Evolutionary conservation across 1,284 basidiomycete species (phyloP), one percentile per base, ranked within the genome.

Genomic region (Boletus smithii): DNA sequence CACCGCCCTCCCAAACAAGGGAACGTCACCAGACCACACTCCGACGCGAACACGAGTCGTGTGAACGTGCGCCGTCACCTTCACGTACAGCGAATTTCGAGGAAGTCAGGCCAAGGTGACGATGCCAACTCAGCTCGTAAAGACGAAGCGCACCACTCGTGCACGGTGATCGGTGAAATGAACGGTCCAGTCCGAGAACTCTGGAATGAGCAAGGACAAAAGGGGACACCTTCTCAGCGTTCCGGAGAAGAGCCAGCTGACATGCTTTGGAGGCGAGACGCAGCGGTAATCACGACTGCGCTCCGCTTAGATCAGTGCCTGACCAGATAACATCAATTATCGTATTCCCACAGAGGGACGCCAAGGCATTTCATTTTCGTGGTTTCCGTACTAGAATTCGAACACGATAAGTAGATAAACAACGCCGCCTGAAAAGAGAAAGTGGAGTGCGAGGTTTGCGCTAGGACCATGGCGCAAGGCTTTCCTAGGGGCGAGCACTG

Each of bases 291-390:
- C 59, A 60, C 48, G 35, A 53, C 46, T 43, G 42, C 40, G 46
- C 49, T 51, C 63, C 51, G 54, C 43, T 48, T 42, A 49, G 46
- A 62, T 64, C 59, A 62, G 63, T 61, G 63, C 63, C 60, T 61
- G 60, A 53, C 61, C 36, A 54, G 53, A 63, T 63, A 51, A 51
- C 50, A 55, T 47, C 50, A 51, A 53, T 5, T 53, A 46, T 48
- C 34, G 27, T 38, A 24, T 62, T 61, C 62, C 47, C 60, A 63
- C 49, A 56, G 42, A 38, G 23, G 6, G 5, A 37, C 27, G 53
- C 58, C 49, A 42, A 58, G 51, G 8, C 3, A 34, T 42, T 61
- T 62, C 53, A 63, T 58, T 60, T 62, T 56, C 29, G 44, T 22
- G 22, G 30, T 37, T 50, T 48, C 53, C 48, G 16, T 47, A 53